These are phyloP conservation scores for Gossypium rotundifolium DNA, from an alignment of 345 rosid species.

Conservation along the genomic window DNA sequence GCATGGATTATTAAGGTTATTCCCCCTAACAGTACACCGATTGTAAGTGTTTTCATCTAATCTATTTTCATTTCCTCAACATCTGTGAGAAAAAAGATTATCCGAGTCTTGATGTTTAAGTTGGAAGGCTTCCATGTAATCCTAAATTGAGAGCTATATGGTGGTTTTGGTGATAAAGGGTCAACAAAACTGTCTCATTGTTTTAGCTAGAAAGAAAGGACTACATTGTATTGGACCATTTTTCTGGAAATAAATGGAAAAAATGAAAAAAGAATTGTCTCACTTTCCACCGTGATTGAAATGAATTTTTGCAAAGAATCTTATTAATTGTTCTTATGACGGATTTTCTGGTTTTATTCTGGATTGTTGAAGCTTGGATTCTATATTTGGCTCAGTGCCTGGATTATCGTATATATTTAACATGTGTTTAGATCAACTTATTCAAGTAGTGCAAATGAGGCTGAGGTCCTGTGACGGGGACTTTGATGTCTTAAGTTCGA, in stretches of 20 bases:
- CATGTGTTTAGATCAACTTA: too few species aligned
- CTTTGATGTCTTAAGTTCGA: too few species aligned
- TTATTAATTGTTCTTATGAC: too few species aligned
- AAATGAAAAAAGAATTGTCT: too few species aligned
- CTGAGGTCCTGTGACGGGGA: too few species aligned
- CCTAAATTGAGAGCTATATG: not conserved
- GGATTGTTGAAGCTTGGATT: too few species aligned
- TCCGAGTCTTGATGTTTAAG: not conserved
- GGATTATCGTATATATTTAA: too few species aligned
- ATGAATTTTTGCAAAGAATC: too few species aligned
- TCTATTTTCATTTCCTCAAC: not conserved
- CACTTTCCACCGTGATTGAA: too few species aligned
- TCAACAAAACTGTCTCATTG: not conserved
- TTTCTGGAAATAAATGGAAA: not conserved
- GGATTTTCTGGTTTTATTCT: too few species aligned
- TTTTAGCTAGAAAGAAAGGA: not conserved
- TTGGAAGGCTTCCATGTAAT: conserved; percentile 21
- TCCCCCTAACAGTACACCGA: not conserved
- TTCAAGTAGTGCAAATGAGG: too few species aligned
- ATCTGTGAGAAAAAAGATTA: not conserved
- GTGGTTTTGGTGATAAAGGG: not conserved
- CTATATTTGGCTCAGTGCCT: too few species aligned
- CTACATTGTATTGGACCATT: not conserved
- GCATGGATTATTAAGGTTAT: conserved; percentile 65
- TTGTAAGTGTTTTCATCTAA: not conserved